Base-by-base conservation (phyloP, 2,329 filamentous ascomycete species). In the Rosellinia necatrix region DNA sequence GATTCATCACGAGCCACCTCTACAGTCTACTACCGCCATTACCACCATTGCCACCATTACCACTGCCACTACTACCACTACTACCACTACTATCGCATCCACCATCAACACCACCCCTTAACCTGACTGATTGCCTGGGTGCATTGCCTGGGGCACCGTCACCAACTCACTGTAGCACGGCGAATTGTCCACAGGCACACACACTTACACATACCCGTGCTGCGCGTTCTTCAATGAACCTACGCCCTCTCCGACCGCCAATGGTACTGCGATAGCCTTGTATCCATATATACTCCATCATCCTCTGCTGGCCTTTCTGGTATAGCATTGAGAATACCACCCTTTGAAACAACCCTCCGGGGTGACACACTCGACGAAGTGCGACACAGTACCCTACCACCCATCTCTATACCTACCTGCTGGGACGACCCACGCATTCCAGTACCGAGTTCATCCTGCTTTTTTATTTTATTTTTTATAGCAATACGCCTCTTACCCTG, bases 321-420 rank as follows among this genome's bases (percentile, higher is more conserved):
- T 51, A 43, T 52, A 53, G 59, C 61, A 59, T 62, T 60, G 53
- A 59, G 51, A 50, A 62, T 59, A 54, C 61, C 38, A 64, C 59
- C 59, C 49, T 57, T 63, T 59, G 61, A 65, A 63, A 64, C 63
- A 53, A 30, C 44, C 41, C 34, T 46, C 55, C 52, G 53, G 61
- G 57, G 59, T 53, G 37, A 46, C 24, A 46, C 24, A 34, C 17
- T 47, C 40, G 49, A 63, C 56, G 35, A 57, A 52, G 47, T 62
- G 52, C 59, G 61, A 59, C 57, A 57, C 32, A 53, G 50, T 49
- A 47, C 43, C 56, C 47, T 51, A 56, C 46, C 41, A 40, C 42
- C 10, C 32, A 58, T 49, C 51, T 40, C 49, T 56, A 6, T 30
- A 44, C 21, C 22, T 47, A 50, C 37, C 42, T 48, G 30, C 43